phyloP scores from a whole-genome alignment of 305 asterid species.

The Coffea humblotiana region DNA sequence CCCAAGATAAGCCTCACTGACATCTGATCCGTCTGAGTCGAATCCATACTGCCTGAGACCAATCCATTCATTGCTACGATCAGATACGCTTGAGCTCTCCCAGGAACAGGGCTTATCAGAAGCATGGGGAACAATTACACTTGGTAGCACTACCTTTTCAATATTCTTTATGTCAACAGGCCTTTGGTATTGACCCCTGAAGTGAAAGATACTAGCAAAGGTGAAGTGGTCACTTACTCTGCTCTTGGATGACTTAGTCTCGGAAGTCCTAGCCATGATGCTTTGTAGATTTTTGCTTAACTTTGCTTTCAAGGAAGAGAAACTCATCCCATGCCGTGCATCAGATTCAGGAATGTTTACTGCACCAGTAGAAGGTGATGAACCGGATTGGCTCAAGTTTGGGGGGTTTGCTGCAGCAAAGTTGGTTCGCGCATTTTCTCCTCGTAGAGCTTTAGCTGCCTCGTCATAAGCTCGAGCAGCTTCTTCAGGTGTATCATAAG shows the following conservation, averaged over 20 bases:
- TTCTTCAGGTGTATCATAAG: slow-evolving; percentile 86
- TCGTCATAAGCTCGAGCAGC: slow-evolving; percentile 90
- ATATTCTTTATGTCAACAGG: slow-evolving; percentile 52
- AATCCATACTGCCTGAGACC: slow-evolving; percentile 35
- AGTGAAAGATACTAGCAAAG: slow-evolving; percentile 74
- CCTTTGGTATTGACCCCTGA: slow-evolving; percentile 52
- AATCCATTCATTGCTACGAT: slow-evolving; percentile 57
- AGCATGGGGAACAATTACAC: slow-evolving; percentile 62
- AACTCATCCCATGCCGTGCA: slow-evolving; percentile 53
- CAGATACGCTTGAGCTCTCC: slow-evolving; percentile 55
- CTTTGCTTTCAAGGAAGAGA: slow-evolving; percentile 72
- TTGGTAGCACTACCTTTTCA: slow-evolving; percentile 72
- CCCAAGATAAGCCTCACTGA: slow-evolving; percentile 32
- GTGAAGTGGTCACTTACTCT: slow-evolving; percentile 88
- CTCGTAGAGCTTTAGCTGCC: slow-evolving; percentile 84
- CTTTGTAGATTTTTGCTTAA: slow-evolving; percentile 75
- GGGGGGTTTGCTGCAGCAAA: slow-evolving; percentile 34
- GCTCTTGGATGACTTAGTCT: slow-evolving; percentile 56
- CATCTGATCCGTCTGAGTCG: slow-evolving; percentile 66
- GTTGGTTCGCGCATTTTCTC: slow-evolving; percentile 83
- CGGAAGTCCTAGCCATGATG: slow-evolving; percentile 71
- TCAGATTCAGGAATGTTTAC: slow-evolving; percentile 24
- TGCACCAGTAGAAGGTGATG: slow-evolving; percentile 14
- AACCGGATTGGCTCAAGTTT: slow-evolving; percentile 18
- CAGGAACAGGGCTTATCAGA: slow-evolving; percentile 37